Evolutionary conservation across 2,329 filamentous ascomycete species (phyloP).

Genomic region (Chaetomiaceae sp.): DNA sequence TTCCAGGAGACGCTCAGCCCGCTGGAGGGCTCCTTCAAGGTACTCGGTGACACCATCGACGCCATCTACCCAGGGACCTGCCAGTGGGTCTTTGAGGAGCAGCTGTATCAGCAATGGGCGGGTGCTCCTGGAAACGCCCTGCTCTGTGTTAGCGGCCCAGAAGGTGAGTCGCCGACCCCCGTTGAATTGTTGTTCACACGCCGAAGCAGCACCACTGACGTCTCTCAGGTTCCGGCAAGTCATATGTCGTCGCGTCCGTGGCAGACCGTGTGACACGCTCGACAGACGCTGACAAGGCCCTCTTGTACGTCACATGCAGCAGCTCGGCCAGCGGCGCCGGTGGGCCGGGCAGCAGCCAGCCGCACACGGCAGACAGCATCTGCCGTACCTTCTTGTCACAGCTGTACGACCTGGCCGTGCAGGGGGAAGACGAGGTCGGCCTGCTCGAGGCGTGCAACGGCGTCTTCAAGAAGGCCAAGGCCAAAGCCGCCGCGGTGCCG

Average conservation of each 20-base stretch:
- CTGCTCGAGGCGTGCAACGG: constrained; percentile 22
- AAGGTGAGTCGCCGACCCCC: constrained; percentile 8
- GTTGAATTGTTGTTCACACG: background rate
- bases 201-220: background rate
- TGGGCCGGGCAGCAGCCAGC: constrained; percentile 1
- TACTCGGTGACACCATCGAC: constrained; percentile 17
- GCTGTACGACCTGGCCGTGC: constrained; percentile 16
- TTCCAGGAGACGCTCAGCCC: constrained; percentile 14
- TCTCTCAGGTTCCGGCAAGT: constrained; percentile 20
- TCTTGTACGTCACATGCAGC: constrained; percentile 20
- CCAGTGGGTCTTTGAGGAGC: constrained; percentile 19
- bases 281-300: constrained; percentile 1
- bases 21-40: constrained; percentile 4
- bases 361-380: constrained; percentile 17
- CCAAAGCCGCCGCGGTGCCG: background rate
- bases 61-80: constrained; percentile 18
- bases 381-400: constrained; percentile 19
- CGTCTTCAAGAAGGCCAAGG: constrained; percentile 20
- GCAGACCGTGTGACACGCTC: constrained; percentile 11
- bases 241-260: constrained; percentile 17
- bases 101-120: constrained; percentile 11
- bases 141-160: constrained; percentile 18
- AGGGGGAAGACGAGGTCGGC: constrained; percentile 16
- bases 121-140: background rate
- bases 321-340: background rate